Evolutionary conservation across 2,329 filamentous ascomycete genomes (phyloP).

Genomic region (Pseudogymnoascus sp.): DNA sequence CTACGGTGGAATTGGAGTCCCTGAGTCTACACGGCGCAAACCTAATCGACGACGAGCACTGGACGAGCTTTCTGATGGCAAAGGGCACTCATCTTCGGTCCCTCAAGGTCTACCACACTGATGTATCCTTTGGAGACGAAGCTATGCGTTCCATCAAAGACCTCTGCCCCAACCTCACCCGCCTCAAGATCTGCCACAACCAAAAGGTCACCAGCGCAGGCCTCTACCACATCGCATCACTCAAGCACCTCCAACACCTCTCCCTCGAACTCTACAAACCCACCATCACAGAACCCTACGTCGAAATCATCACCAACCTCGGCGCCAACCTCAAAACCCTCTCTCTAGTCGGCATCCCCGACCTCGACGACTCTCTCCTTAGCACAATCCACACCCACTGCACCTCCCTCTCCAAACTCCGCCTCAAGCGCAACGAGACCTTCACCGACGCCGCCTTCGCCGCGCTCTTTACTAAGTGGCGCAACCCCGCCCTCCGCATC

Average conservation of each 20-base stretch:
- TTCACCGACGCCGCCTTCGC: slow-evolving; percentile 71
- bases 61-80: slow-evolving; percentile 60
- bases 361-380: slow-evolving; percentile 63
- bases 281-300: slow-evolving; percentile 49
- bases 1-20: slow-evolving; percentile 59
- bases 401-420: slow-evolving; percentile 62
- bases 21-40: slow-evolving; percentile 81
- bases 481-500: slow-evolving; percentile 61
- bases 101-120: slow-evolving; percentile 76
- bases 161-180: slow-evolving; percentile 60
- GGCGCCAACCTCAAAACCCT: slow-evolving; percentile 67
- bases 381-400: slow-evolving; percentile 65
- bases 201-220: slow-evolving; percentile 62
- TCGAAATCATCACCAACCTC: slow-evolving; percentile 52
- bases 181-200: slow-evolving; percentile 77
- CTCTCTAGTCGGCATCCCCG: slow-evolving; percentile 62
- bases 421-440: slow-evolving; percentile 68
- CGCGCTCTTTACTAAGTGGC: slow-evolving; percentile 67
- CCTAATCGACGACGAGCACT: slow-evolving; percentile 68
- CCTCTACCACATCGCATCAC: slow-evolving; percentile 54
- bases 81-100: slow-evolving; percentile 59
- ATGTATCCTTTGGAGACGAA: slow-evolving; percentile 71
- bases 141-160: slow-evolving; percentile 54
- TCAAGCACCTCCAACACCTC: slow-evolving; percentile 64
- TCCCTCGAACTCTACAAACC: slow-evolving; percentile 59